Evolutionary conservation across 179 eudicot species (phyloP).

Genomic region (Amaranthus tricolor): DNA sequence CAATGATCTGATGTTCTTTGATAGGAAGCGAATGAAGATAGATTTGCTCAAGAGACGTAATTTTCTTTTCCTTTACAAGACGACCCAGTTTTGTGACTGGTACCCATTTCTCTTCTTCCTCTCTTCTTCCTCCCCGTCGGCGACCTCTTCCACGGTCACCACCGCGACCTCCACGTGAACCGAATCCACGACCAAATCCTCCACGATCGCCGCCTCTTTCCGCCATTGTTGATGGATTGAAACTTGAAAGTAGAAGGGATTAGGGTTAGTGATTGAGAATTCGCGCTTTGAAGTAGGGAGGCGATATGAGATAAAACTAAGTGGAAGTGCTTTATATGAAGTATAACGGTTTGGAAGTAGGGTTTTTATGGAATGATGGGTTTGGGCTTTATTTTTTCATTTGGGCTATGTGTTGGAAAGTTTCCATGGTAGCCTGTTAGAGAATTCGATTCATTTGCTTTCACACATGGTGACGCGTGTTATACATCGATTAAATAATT

Average conservation of each 20-base stretch:
- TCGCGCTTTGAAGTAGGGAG: neutral
- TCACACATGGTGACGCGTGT: too few species aligned
- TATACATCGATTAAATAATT: too few species aligned
- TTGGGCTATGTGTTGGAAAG: too few species aligned
- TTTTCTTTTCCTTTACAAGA: conserved; percentile 47
- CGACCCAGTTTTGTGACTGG: conserved; percentile 67
- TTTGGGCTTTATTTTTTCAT: too few species aligned
- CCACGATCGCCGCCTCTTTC: conserved; percentile 51
- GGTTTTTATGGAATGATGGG: too few species aligned
- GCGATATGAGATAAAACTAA: too few species aligned
- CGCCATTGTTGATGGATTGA: conserved; percentile 30
- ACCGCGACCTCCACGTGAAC: conserved; percentile 47
- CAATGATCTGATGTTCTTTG: conserved; percentile 69
- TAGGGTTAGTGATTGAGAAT: conserved; percentile 2
- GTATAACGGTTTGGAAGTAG: too few species aligned
- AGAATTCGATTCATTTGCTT: too few species aligned
- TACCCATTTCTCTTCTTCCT: conserved; percentile 63
- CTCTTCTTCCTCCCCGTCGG: conserved; percentile 54
- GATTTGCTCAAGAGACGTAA: conserved; percentile 46
- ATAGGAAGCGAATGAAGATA: conserved; percentile 64
- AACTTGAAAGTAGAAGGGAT: neutral
- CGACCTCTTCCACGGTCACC: conserved; percentile 55
- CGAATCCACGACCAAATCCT: conserved; percentile 27
- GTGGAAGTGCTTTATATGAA: too few species aligned
- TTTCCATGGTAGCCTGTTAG: too few species aligned